Conservation (phyloP, 2,329 filamentous ascomycete species). For the Neofusicoccum ribis region DNA sequence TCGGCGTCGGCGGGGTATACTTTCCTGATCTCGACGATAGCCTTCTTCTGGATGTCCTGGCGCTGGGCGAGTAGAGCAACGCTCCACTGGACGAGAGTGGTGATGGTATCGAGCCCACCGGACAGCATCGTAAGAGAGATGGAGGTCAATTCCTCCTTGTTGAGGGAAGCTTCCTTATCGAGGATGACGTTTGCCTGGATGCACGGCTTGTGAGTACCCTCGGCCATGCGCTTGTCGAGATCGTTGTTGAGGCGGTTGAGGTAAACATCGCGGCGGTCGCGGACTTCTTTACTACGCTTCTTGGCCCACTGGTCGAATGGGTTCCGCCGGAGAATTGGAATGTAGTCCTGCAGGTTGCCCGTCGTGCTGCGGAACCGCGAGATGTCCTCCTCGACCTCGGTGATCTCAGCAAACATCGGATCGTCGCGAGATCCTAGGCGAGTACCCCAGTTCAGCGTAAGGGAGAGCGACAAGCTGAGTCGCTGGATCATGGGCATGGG, state of each 20-base stretch:
- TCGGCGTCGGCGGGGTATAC: constrained; percentile 50
- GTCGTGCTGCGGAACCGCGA: constrained; percentile 61
- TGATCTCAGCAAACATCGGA: constrained; percentile 62
- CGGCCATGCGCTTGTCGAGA: constrained; percentile 61
- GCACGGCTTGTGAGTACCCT: constrained; percentile 62
- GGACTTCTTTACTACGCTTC: constrained; percentile 55
- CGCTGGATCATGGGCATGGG: constrained; percentile 70
- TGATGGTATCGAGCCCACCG: constrained; percentile 66
- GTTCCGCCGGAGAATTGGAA: constrained; percentile 60
- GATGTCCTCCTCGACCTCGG: constrained; percentile 62
- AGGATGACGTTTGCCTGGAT: constrained; percentile 68
- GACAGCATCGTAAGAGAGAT: constrained; percentile 70
- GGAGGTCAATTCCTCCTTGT: constrained; percentile 62
- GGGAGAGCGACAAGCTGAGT: constrained; percentile 60
- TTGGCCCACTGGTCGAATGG: constrained; percentile 46
- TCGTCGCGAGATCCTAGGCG: constrained; percentile 62
- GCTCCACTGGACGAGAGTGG: constrained; percentile 66
- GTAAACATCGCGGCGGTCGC: constrained; percentile 61
- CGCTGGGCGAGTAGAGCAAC: constrained; percentile 60
- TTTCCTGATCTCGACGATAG: constrained; percentile 57
- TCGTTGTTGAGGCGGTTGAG: constrained; percentile 58
- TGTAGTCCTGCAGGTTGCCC: constrained; percentile 63
- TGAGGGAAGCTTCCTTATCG: constrained; percentile 63
- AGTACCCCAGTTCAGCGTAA: constrained; percentile 68
- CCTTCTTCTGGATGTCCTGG: constrained; percentile 63